Evolutionary conservation across 495 filamentous ascomycete species (phyloP), one percentile per base, ranked within the genome.

Genomic region (Endocarpon pusillum): DNA sequence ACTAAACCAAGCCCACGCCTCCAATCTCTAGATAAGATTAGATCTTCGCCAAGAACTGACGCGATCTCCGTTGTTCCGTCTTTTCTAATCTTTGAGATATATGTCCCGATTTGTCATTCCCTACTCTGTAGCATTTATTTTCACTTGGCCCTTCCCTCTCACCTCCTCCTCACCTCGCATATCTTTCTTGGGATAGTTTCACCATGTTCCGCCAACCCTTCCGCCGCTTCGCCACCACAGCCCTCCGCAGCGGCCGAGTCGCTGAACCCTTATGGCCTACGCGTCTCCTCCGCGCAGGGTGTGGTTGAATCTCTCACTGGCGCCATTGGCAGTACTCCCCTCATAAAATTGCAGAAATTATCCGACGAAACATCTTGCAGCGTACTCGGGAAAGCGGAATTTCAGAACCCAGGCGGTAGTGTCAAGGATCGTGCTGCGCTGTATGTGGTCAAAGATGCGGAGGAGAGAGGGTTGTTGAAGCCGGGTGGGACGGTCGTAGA

Each of bases 361-460:
- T 94, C 89, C 14, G 74, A 81, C 39, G 69, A 93, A 45, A 96
- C 89, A 12, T 87, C 87, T 31, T 96, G 91, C 65, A 78, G 92
- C 42, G 64, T 97, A 32, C 75, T 94, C 21, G 89, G 91, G 41
- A 97, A 97, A 54, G 89, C 89, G 38, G 89, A 97, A 47, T 97
- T 97, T 60, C 89, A 91, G 64, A 96, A 97, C 64, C 89, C 89
- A 8, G 89, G 89, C 42, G 89, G 89, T 19, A 84, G 76, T 38
- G 79, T 97, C 46, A 97, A 97, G 61, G 89, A 97, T 66, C 79
- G 89, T 36, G 91, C 89, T 2, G 89, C 89, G 2, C 67, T 94
- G 7, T 97, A 86, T 59, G 81, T 94, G 5, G 78, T 97, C 40
- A 74, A 83, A 40, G 79, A 94, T 60, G 91, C 89, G 33, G 91